Base-by-base conservation (phyloP, 805 yeast species). In the Barnettozyma populi region DNA sequence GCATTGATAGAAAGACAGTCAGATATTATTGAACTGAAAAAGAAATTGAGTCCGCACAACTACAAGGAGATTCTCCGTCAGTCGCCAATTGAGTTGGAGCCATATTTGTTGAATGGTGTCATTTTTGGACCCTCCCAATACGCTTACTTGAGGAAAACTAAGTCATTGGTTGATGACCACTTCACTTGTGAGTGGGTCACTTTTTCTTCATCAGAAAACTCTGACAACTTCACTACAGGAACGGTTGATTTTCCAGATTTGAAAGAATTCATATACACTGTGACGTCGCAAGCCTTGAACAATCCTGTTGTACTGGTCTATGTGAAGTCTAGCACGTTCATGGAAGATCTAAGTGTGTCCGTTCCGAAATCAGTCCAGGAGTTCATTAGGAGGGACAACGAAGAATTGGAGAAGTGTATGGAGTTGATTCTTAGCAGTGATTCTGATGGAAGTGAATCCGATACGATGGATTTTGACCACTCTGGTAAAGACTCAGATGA, bases 91-190 rank as follows among this genome's bases (percentile, higher is more conserved):
- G 43, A 51, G 13, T 40, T 63, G 11, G 74, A 71, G 24, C 73
- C 74, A 5, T 71, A 70, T 61, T 45, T 70, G 7, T 52, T 73
- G 3, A 58, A 60, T 11, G 76, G 75, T 21, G 64, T 68, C 3
- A 59, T 72, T 2, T 38, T 71, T 10, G 61, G 57, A 36, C 63
- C 65, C 9, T 47, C 53, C 5, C 61, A 61, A 20, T 71, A 65
- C 49, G 69, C 60, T 31, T 69, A 58, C 45, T 45, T 60, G 41
- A 61, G 54, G 36, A 57, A 52, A 23, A 16, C 36, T 5, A 47
- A 44, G 19, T 19, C 44, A 7, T 24, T 45, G 19, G 34, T 38
- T 11, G 47, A 49, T 16, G 55, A 52, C 21, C 32, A 36, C 5
- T n/a, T 38, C n/a, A 19, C 32, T 6, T 21, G 44, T 6, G 42